These are phyloP conservation scores for Gyromitra esculenta DNA, from an alignment of 2,329 filamentous ascomycete species.

Conservation along the genomic window DNA sequence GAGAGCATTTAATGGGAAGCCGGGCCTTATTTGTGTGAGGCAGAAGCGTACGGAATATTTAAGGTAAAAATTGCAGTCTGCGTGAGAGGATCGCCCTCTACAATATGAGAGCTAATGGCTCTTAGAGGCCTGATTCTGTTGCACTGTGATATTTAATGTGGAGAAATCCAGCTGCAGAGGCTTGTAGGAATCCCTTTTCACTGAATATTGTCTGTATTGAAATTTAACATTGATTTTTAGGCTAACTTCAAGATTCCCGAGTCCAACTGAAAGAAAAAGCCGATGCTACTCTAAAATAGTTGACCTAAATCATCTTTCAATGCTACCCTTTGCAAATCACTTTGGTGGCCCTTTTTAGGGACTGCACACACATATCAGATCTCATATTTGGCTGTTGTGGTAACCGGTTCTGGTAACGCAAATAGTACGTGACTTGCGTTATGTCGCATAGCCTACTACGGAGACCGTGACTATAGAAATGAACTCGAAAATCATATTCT, in stretches of 20 bases:
- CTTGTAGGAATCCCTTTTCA: background rate
- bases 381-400: too few species aligned
- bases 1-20: too few species aligned
- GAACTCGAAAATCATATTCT: too few species aligned
- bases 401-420: too few species aligned
- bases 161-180: background rate
- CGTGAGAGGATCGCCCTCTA: background rate
- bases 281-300: background rate
- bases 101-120: background rate
- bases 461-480: too few species aligned
- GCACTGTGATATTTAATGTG: background rate
- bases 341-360: background rate
- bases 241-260: background rate
- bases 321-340: background rate
- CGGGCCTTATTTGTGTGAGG: too few species aligned
- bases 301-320: background rate
- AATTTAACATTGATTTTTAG: background rate
- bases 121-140: background rate
- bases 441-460: too few species aligned
- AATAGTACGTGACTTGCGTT: too few species aligned
- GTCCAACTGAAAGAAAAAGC: background rate
- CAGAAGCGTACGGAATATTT: background rate
- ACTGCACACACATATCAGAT: too few species aligned
- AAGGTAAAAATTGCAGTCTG: background rate
- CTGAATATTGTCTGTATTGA: background rate